Base-by-base conservation (phyloP, 805 yeast genomes). In the Wickerhamiella spandovensis region DNA sequence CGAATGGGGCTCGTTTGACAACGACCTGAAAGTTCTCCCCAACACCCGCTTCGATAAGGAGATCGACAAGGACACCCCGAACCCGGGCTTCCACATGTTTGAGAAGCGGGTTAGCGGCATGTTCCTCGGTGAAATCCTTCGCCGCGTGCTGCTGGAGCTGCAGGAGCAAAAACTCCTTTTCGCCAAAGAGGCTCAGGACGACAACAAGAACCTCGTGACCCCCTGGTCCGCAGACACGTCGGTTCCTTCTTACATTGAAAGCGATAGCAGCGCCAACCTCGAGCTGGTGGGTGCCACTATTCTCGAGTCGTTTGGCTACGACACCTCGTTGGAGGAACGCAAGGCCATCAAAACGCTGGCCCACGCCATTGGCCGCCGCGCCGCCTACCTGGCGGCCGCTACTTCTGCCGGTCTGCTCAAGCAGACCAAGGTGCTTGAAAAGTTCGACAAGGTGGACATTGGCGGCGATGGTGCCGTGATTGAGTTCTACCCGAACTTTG, bases 1-100 rank as follows among this genome's bases (percentile, higher is more conserved):
- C 44, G 98, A 92, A 68, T 92, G 97, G 96, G 97, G 97, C 55
- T 87, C 96, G 43, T 90, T 89, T 61, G 97, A 90, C 67, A 90
- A 90, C 63, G 81, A 78, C 21, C 72, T 88, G 54, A 72, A 77
- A 56, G 71, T 79, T 41, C 72, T 90, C 55, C 97, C 97, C 53
- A 75, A 72, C 46, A 84, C 95, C 3, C 76, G 78, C 53, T 89
- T 80, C 64, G 98, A 90, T 69, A 66, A 69, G 46, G 71, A 68
- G 24, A 78, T 90, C 56, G 95, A 90, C 64, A 74, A 72, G 55
- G 66, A 67, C 42, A 84, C 96, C 22, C 75, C 92, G 10, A 90
- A 90, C 65, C 81, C 78, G 39, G 94, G 94, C 7, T 85, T 71
- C 70, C 97, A 92, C 65, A 76, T 89, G 72, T 92, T 88, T 68